Conservation (phyloP, 164 flowering plant genomes). For the Saururus chinensis region DNA sequence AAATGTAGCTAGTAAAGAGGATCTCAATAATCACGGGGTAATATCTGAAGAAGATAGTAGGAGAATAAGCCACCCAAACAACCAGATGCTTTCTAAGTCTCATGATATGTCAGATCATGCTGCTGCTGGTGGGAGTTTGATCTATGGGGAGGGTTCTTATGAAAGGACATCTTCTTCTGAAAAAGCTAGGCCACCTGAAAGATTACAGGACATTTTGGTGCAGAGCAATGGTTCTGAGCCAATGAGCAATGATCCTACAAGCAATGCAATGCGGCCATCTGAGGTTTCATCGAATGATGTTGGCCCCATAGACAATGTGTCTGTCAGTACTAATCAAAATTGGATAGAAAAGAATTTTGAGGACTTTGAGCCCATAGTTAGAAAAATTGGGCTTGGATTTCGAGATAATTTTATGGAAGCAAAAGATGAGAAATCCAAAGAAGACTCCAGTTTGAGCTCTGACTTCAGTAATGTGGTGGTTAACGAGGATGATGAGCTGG, state of each 20-base stretch:
- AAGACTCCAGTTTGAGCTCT: constrained; percentile 16
- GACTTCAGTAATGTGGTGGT: constrained; percentile 19
- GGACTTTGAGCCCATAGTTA: constrained; percentile 52
- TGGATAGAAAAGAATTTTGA: constrained; percentile 76
- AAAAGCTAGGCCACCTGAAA: background rate
- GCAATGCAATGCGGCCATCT: background rate
- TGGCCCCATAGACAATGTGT: constrained; percentile 10
- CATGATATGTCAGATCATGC: constrained; percentile 5
- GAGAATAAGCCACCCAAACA: constrained; percentile 6
- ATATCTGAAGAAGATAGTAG: constrained; percentile 8
- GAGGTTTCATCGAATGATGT: constrained; percentile 7
- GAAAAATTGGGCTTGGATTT: constrained; percentile 67
- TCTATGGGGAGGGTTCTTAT: constrained; percentile 3
- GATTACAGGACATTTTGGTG: background rate
- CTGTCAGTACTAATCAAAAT: constrained; percentile 23
- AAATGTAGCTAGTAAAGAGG: constrained; percentile 1
- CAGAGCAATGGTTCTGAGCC: constrained; percentile 4
- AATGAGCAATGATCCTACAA: constrained; percentile 5
- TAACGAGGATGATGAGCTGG: constrained; percentile 40
- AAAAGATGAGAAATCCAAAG: constrained; percentile 32
- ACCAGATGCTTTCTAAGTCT: constrained; percentile 3
- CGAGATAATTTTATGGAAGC: constrained; percentile 54
- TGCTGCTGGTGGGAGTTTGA: constrained; percentile 10
- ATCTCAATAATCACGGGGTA: constrained; percentile 11
- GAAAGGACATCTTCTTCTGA: background rate